Evolutionary conservation across 805 yeast species (phyloP).

Genomic region (Yarrowia sp.): DNA sequence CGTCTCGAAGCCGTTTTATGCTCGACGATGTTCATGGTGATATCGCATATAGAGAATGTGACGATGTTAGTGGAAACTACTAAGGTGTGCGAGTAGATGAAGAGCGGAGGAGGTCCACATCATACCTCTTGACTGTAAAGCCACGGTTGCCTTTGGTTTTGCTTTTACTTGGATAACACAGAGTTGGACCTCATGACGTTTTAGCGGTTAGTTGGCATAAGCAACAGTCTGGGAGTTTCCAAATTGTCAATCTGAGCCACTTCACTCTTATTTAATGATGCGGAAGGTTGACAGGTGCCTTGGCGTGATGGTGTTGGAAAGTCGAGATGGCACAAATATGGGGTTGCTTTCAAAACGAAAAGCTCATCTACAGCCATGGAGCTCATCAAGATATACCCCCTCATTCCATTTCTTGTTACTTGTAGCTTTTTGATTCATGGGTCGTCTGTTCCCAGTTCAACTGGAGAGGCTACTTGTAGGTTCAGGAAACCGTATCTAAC

Average conservation of each 20-base stretch:
- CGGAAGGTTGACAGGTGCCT: too few species aligned
- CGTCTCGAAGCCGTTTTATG: conserved; percentile 9
- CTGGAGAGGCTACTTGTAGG: too few species aligned
- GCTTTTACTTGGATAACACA: not conserved
- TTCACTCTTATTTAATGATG: not conserved
- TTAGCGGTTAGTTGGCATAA: not conserved
- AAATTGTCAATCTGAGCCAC: not conserved
- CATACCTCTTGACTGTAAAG: not conserved
- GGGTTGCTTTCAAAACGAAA: too few species aligned
- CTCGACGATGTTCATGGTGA: not conserved
- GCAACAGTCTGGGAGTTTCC: too few species aligned
- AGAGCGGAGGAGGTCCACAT: not conserved
- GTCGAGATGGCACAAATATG: too few species aligned
- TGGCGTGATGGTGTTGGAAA: too few species aligned
- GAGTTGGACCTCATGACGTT: not conserved
- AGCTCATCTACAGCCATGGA: too few species aligned
- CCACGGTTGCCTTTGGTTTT: conserved; percentile 2
- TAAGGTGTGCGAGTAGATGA: not conserved
- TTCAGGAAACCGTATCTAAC: too few species aligned
- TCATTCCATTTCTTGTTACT: too few species aligned
- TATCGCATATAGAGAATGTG: not conserved
- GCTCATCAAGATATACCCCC: too few species aligned
- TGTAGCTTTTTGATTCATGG: not conserved
- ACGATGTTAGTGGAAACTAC: not conserved
- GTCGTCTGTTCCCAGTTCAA: not conserved